Evolutionary conservation across 192 early-diverging fungal genomes (phyloP), one percentile per base, ranked within the genome.

Genomic region (Entophlyctis luteolus): DNA sequence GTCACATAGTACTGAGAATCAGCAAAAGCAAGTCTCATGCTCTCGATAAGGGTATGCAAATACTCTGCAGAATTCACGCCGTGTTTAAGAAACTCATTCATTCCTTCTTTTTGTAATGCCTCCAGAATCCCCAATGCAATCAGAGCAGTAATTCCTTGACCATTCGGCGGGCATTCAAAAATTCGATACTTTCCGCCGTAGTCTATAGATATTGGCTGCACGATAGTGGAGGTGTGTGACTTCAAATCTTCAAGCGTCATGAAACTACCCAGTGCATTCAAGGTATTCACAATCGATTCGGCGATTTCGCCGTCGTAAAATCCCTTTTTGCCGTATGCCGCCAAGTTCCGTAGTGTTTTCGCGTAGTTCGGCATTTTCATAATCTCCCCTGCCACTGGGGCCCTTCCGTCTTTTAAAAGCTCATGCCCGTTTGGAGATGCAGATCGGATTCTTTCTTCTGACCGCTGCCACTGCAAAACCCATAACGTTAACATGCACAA

Each of bases 111-210:
- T 65, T 90, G 77, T 5, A 90, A 71, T 12, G 62, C 67, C 23
- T 86, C 76, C 8, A 90, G 59, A 31, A 90, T 85, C 4, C 87
- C 87, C 20, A 92, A 70, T 2, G 89, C 88, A 47, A 90, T 76
- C 27, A 91, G 74, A 4, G 89, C 87, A 4, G 81, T 81, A 32
- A 92, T 77, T 5, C 74, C 90, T 59, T 88, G 84, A 25, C 87
- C 87, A 56, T 92, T 92, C 2, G 91, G 91, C 34, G 88, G 82
- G 54, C 85, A 86, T 72, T 93, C 90, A 69, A 84, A 76, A 3
- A 93, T 73, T 1, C 72, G 79, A 38, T 79, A 46, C 3, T 27
- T 20, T 12, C 75, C 81, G 27, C 81, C 73, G 67, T 88, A 93
- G 28, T 80, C 79, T 32, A 85, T 77, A 3, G 81, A 86, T 47